Evolutionary conservation across 257 asterid species (phyloP), one percentile per base, ranked within the genome.

Genomic region (Ilex asprella): DNA sequence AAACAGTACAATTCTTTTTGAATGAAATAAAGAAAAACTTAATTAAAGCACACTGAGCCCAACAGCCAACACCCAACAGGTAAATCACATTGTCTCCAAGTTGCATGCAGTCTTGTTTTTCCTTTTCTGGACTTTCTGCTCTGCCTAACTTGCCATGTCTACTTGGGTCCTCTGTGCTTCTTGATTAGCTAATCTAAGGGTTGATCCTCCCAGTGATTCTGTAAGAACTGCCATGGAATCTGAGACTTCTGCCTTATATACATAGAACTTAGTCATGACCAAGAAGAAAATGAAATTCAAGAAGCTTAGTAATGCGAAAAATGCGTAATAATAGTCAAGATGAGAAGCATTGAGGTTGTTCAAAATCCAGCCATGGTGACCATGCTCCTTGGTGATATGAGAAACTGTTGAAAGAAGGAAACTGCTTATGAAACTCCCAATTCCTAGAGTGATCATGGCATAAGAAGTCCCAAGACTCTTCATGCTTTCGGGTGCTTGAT

Each of bases 401-500:
- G 50, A 44, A 8, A 44, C 50, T 12, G 13, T 7, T 8, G 50
- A 44, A 8, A 44, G 11, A 12, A 44, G 9, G 13, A 44, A 12
- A 44, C 11, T 44, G 50, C 50, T 44, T 8, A 44, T 8, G 50
- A 77, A 46, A 39, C 60, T 77, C 69, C 82, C 82, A 6, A 70
- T 56, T 51, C 82, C 82, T 3, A 77, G 29, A 5, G 71, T 67
- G 55, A 74, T 70, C 56, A 67, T 54, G 13, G 68, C 59, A 12
- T 66, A 76, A 5, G 79, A 68, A 4, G 75, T 68, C 63, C 79
- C 80, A 12, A 76, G 75, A 55, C 76, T 62, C 49, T 70, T 81
- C 87, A 81, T 81, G 70, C 73, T 78, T 63, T 77, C 86, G 0
- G 86, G 86, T 13, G 86, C 82, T 54, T 80, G 86, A 67, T 79